phyloP scores from a whole-genome alignment of 2,329 filamentous ascomycete genomes.

The Chaetomium strumarium region DNA sequence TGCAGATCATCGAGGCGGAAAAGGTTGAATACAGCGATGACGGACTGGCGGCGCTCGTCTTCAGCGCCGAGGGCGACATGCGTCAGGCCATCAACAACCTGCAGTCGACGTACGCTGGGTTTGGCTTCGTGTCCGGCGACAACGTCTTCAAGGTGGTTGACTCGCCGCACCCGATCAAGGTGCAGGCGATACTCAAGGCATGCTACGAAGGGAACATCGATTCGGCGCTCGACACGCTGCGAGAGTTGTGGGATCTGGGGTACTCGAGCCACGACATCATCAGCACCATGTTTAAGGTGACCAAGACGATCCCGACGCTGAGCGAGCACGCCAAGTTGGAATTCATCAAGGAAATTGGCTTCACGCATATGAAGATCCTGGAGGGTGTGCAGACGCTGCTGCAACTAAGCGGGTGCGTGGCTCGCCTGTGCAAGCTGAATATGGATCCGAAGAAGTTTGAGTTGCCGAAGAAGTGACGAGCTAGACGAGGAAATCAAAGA shows the following conservation, averaged over 20 bases:
- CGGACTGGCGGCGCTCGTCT: conserved; percentile 90
- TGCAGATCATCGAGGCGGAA: conserved; percentile 91
- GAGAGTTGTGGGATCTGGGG: conserved; percentile 88
- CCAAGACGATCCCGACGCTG: conserved; percentile 86
- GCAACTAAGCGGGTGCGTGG: conserved; percentile 88
- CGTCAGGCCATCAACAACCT: conserved; percentile 98
- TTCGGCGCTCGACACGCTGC: conserved; percentile 74
- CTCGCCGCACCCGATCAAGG: conserved; percentile 93
- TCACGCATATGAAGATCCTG: conserved; percentile 98
- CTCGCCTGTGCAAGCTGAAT: conserved; percentile 87
- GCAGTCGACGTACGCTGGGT: conserved; percentile 87
- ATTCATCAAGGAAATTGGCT: conserved; percentile 97
- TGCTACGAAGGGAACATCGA: conserved; percentile 92
- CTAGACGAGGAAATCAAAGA: background rate
- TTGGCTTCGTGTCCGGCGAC: conserved; percentile 94
- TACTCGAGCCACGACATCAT: conserved; percentile 99
- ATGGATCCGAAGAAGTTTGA: conserved; percentile 86
- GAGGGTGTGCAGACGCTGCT: conserved; percentile 94
- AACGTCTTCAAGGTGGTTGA: conserved; percentile 98
- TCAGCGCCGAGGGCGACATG: conserved; percentile 98
- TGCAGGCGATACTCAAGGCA: conserved; percentile 96
- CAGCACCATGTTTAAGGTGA: conserved; percentile 98
- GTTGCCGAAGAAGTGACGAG: conserved; percentile 30
- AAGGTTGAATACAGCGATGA: conserved; percentile 88
- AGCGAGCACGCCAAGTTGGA: conserved; percentile 94